Evolutionary conservation across 371 early-diverging fungal species (phyloP).

Genomic region (Quaeritorhiza haematococci): DNA sequence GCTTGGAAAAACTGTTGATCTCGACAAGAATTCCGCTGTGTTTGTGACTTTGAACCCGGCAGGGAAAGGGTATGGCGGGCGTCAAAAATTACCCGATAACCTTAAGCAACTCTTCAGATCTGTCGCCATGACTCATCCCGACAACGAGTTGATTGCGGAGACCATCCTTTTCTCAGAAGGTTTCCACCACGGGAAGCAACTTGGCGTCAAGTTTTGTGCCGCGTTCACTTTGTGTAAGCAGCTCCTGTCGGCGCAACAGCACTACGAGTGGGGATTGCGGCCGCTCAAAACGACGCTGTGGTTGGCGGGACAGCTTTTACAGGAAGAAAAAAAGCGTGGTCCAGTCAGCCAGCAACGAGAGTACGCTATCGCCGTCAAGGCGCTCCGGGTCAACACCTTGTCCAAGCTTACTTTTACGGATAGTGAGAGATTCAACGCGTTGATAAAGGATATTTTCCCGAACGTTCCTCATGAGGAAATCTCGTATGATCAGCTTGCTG

Average conservation of each 20-base stretch:
- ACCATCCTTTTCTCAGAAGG: constrained; percentile 50
- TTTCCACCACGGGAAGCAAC: constrained; percentile 38
- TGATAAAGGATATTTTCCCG: constrained; percentile 49
- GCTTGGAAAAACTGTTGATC: constrained; percentile 29
- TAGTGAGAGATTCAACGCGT: constrained; percentile 29
- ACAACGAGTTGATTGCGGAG: constrained; percentile 47
- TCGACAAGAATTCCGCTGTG: constrained; percentile 44
- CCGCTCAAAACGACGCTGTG: constrained; percentile 47
- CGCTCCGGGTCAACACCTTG: constrained; percentile 43
- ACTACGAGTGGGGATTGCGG: constrained; percentile 57
- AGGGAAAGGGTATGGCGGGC: constrained; percentile 55
- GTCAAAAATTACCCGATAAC: constrained; percentile 59
- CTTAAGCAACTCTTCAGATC: constrained; percentile 56
- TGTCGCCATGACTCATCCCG: constrained; percentile 55
- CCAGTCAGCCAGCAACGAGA: constrained; percentile 23
- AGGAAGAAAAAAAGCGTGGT: constrained; percentile 11
- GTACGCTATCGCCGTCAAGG: constrained; percentile 34
- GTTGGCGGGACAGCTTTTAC: constrained; percentile 40
- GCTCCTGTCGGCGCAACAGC: constrained; percentile 41
- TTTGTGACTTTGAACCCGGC: constrained; percentile 67
- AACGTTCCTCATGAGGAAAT: constrained; percentile 34
- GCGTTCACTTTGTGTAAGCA: constrained; percentile 46
- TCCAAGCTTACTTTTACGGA: constrained; percentile 49
- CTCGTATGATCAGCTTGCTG: constrained; percentile 26
- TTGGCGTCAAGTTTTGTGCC: constrained; percentile 47